Conservation (phyloP, 139 green algal genomes). For the Closterium sp. region DNA sequence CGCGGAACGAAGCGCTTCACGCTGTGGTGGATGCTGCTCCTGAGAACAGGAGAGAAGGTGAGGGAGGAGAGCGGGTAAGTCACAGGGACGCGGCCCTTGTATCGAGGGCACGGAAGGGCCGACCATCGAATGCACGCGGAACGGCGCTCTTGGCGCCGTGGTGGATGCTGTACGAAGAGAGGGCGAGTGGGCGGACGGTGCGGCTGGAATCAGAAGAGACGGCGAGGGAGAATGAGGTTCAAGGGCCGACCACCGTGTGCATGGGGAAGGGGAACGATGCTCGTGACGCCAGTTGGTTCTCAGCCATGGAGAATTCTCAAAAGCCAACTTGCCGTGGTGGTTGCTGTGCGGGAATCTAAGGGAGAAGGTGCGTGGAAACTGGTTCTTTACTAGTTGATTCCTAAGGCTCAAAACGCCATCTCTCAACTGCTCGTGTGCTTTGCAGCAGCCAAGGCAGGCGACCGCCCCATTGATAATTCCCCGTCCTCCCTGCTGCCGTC, state of each 20-base stretch:
- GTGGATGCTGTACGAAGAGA: constrained; percentile 24
- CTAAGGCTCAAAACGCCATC: constrained; percentile 71
- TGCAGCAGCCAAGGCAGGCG: constrained; percentile 90
- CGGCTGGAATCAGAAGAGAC: no score
- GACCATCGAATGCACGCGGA: constrained; percentile 53
- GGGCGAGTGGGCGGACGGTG: no score
- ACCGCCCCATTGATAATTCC: constrained; percentile 69
- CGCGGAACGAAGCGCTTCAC: constrained; percentile 53
- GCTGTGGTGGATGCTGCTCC: constrained; percentile 42
- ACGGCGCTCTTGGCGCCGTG: constrained; percentile 49
- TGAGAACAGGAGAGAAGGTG: constrained; percentile 21
- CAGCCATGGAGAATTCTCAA: no score
- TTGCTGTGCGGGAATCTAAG: no score
- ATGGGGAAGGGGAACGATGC: no score
- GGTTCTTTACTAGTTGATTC: constrained; percentile 77
- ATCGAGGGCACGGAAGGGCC: constrained; percentile 34
- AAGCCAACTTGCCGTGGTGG: no score
- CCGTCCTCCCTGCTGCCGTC: no score
- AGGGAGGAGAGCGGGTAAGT: neutral
- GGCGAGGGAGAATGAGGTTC: no score
- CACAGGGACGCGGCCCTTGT: no score
- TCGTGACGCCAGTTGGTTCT: no score
- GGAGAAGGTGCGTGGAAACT: no score
- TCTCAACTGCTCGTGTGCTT: constrained; percentile 95
- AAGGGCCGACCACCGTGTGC: no score